Percentiles rank a stretch among this genome's conserved stretches.
These are phyloP conservation scores for Aspergillus coremiiformis DNA, from an alignment of 495 filamentous ascomycete genomes.

Conservation along the genomic window DNA sequence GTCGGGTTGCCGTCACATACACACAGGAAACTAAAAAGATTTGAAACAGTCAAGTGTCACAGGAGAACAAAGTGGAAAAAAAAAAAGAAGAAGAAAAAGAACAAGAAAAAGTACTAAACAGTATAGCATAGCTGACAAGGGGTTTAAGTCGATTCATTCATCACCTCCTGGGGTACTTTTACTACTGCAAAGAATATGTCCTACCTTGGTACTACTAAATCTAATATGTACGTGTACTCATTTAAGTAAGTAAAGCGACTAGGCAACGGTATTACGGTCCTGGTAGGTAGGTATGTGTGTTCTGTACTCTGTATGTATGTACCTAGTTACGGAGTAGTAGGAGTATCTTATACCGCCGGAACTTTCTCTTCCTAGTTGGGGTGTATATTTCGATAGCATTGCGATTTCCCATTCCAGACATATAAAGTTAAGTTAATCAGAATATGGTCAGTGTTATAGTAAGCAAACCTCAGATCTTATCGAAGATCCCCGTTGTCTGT, in stretches of 20 bases:
- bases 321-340: no score
- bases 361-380: no score
- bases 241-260: no score
- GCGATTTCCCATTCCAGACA: not conserved
- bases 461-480: constrained; percentile 10
- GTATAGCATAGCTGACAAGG: not conserved
- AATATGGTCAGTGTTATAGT: no score
- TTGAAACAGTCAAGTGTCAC: constrained; percentile 11
- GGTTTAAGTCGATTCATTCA: not conserved
- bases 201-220: no score
- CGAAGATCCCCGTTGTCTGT: constrained; percentile 5
- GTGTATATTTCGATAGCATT: not conserved
- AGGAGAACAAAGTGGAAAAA: not conserved
- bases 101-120: not conserved
- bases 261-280: not conserved
- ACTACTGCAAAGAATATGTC: no score
- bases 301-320: no score
- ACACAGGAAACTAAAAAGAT: not conserved
- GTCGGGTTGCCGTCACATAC: not conserved
- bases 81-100: not conserved
- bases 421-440: not conserved
- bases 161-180: not conserved
- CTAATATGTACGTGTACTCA: no score
- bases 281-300: no score
- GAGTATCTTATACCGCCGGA: no score